Base-by-base conservation (phyloP, 257 asterid genomes). In the Anisodus tanguticus region DNA sequence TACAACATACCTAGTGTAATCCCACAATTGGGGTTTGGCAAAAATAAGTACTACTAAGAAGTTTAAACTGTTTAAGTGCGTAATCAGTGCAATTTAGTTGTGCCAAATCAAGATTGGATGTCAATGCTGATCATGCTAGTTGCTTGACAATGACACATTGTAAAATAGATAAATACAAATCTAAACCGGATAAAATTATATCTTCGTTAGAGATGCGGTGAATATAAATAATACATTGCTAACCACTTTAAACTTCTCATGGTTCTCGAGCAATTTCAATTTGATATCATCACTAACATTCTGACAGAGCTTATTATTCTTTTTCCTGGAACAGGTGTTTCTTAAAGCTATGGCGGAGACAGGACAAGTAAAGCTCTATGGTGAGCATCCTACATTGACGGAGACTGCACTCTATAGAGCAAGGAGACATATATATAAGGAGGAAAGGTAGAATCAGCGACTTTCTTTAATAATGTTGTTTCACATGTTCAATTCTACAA, bases 271-370 rank as follows among this genome's bases (percentile, higher is more conserved):
- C 81, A 51, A 31, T 6, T 53, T 26, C 47, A 76, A 15, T 51
- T 49, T 26, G 41, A 26, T 77, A 77, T 7, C 26, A 53, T 77
- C 63, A 76, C 57, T 71, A 45, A 71, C 58, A 71, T n/a, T 71
- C 58, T 41, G 64, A 51, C 22, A 77, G 13, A 26, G 81, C 26
- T 77, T 53, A 54, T 77, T 83, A 13, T 17, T 37, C 37, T 43
- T 86, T 16, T 17, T 16, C 22, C 85, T 85, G 80, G 35, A 60
- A 60, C 89, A 95, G 99, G 99, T 95, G 84, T 95, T 95, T 86
- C 95, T 95, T 41, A 95, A 95, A 90, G 98, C 98, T 64, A 95
- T 95, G 98, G 98, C 98, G 47, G 97, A 95, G 90, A 94, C 95
- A 4, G 98, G 98, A 85, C 95, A 95, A 86, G 70, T 95, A 86